Conservation (phyloP, 23 red algal species). For the Gracilaria gracilis region DNA sequence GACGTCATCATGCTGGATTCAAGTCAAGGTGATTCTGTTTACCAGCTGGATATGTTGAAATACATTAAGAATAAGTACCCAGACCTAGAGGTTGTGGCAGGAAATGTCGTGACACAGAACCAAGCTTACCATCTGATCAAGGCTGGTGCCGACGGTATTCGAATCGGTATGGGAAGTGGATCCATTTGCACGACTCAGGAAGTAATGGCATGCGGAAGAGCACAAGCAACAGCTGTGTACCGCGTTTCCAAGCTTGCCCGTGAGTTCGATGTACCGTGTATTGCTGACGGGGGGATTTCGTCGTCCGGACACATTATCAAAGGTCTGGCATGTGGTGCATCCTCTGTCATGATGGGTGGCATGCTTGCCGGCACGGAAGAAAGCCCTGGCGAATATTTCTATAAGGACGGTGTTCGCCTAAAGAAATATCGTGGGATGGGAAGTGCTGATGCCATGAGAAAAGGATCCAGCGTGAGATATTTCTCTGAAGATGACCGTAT, state of each 20-base stretch:
- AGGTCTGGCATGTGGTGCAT: conserved; percentile 90
- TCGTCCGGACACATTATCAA: conserved; percentile 99
- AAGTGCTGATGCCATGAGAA: conserved; percentile 93
- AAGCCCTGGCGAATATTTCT: conserved; percentile 97
- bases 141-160: conserved; percentile 93
- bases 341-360: conserved; percentile 95
- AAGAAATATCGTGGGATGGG: conserved; percentile 99
- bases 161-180: conserved; percentile 98
- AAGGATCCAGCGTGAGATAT: conserved; percentile 93
- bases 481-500: conserved; percentile 93
- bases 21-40: conserved; percentile 98
- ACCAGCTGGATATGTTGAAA: conserved; percentile 93
- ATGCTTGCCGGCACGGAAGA: conserved; percentile 99
- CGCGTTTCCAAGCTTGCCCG: conserved; percentile 81
- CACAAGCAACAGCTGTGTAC: conserved; percentile 96
- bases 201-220: conserved; percentile 98
- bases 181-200: conserved; percentile 99
- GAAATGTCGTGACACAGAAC: conserved; percentile 98
- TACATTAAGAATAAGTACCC: conserved; percentile 96
- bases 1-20: conserved; percentile 97
- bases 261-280: conserved; percentile 89
- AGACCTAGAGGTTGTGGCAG: conserved; percentile 88
- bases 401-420: conserved; percentile 97
- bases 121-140: conserved; percentile 97
- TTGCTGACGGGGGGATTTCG: conserved; percentile 96